These are phyloP conservation scores for Bjerkandera adusta DNA, from an alignment of 1,284 basidiomycete species.

Conservation along the genomic window DNA sequence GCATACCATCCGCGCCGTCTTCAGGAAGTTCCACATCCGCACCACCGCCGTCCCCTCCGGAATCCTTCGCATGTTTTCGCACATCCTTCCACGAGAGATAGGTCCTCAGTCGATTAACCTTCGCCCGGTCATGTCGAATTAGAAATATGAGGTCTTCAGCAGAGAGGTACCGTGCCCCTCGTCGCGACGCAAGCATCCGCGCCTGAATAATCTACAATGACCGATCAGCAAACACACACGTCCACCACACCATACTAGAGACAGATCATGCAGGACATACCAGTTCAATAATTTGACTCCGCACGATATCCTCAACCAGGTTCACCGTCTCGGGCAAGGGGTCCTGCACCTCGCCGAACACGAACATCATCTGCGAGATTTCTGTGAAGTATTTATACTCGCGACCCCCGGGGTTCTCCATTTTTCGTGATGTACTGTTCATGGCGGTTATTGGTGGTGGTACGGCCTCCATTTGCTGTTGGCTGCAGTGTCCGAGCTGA, in stretches of 20 bases:
- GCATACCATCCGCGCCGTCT: constrained; percentile 71
- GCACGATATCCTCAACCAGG: constrained; percentile 95
- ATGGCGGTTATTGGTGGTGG: constrained; percentile 8
- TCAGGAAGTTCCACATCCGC: constrained; percentile 80
- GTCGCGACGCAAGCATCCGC: constrained; percentile 76
- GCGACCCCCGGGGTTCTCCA: constrained; percentile 18
- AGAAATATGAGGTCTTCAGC: constrained; percentile 97
- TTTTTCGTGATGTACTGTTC: constrained; percentile 13
- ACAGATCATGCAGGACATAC: constrained; percentile 42
- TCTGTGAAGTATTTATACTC: constrained; percentile 79
- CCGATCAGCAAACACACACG: neutral
- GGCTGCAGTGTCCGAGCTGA: neutral
- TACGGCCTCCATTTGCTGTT: too few relatives aligned
- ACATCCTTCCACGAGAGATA: constrained; percentile 99
- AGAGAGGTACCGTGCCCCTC: constrained; percentile 82
- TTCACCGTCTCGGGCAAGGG: constrained; percentile 86
- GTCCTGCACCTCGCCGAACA: constrained; percentile 94
- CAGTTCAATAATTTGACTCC: constrained; percentile 90
- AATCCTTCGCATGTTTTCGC: constrained; percentile 92
- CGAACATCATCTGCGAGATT: constrained; percentile 94
- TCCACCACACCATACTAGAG: too few relatives aligned
- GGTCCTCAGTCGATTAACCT: constrained; percentile 90
- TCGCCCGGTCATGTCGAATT: constrained; percentile 91
- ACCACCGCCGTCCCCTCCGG: constrained; percentile 72
- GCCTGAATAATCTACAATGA: constrained; percentile 82